Percentiles rank a stretch among this genome's conserved stretches.
phyloP scores from a whole-genome alignment of 306 rosid genomes.

The Arachis hypogaea region DNA sequence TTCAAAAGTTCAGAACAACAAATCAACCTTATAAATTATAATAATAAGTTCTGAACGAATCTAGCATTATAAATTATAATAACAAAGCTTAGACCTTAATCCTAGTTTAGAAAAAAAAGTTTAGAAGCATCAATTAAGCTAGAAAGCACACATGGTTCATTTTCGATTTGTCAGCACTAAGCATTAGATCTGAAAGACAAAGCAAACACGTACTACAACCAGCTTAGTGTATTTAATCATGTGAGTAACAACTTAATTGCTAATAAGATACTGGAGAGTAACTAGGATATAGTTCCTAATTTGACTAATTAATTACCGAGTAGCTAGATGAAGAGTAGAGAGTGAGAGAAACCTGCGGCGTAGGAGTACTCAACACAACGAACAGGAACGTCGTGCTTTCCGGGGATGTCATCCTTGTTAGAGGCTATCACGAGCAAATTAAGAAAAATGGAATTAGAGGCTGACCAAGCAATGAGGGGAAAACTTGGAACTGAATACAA shows the following conservation, averaged over 20 bases:
- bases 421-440: slow-evolving; percentile 21
- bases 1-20: too few relatives aligned
- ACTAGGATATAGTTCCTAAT: too few relatives aligned
- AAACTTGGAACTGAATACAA: too few relatives aligned
- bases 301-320: neutral
- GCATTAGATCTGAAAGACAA: slow-evolving; percentile 7
- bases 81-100: too few relatives aligned
- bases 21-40: too few relatives aligned
- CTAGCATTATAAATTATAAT: too few relatives aligned
- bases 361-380: slow-evolving; percentile 94
- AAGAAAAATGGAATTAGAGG: too few relatives aligned
- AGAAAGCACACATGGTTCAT: neutral
- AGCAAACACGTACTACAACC: neutral
- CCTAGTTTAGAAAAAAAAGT: too few relatives aligned
- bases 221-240: neutral
- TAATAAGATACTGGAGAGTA: neutral
- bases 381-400: slow-evolving; percentile 87
- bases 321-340: neutral
- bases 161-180: neutral
- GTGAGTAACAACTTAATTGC: neutral
- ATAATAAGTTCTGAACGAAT: too few relatives aligned
- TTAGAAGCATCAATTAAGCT: neutral
- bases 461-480: too few relatives aligned
- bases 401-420: slow-evolving; percentile 82
- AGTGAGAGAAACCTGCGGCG: slow-evolving; percentile 65